Percentiles rank a stretch among this genome's conserved stretches.
Conservation (phyloP, 2,329 filamentous ascomycete genomes). For the Ascocoryne sarcoides region DNA sequence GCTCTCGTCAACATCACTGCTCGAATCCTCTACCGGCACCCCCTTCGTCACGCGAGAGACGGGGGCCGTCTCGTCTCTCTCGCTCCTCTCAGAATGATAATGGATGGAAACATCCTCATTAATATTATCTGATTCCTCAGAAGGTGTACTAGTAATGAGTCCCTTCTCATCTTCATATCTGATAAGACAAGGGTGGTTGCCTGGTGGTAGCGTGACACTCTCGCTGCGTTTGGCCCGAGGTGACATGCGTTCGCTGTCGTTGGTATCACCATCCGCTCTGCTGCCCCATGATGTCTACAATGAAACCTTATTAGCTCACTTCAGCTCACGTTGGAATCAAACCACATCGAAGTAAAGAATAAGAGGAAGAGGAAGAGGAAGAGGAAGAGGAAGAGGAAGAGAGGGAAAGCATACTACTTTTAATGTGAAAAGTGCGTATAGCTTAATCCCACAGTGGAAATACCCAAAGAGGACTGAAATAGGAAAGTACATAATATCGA, state of each 20-base stretch:
- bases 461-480: slow-evolving; percentile 88
- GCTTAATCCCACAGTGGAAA: slow-evolving; percentile 85
- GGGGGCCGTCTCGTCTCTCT: slow-evolving; percentile 1
- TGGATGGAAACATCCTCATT: background rate
- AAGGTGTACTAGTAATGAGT: slow-evolving; percentile 1
- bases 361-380: too few relatives aligned
- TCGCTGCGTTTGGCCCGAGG: slow-evolving; percentile 27
- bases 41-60: background rate
- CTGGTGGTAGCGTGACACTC: slow-evolving; percentile 36
- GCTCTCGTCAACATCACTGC: slow-evolving; percentile 4
- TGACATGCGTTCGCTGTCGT: slow-evolving; percentile 56
- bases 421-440: slow-evolving; percentile 76
- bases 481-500: slow-evolving; percentile 70
- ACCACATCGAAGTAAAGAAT: too few relatives aligned
- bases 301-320: too few relatives aligned
- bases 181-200: slow-evolving; percentile 34
- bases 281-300: slow-evolving; percentile 88
- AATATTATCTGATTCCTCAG: slow-evolving; percentile 2
- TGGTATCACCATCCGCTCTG: slow-evolving; percentile 80
- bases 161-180: slow-evolving; percentile 35
- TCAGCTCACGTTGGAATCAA: too few relatives aligned
- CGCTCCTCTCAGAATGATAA: too few relatives aligned
- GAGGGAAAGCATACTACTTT: slow-evolving; percentile 57
- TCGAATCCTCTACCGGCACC: background rate
- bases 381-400: too few relatives aligned